A percentile compares a stretch with the other conserved stretches of the same genome.
These are phyloP conservation scores for Solanum pimpinellifolium DNA, from an alignment of 257 asterid species.

Conservation along the genomic window DNA sequence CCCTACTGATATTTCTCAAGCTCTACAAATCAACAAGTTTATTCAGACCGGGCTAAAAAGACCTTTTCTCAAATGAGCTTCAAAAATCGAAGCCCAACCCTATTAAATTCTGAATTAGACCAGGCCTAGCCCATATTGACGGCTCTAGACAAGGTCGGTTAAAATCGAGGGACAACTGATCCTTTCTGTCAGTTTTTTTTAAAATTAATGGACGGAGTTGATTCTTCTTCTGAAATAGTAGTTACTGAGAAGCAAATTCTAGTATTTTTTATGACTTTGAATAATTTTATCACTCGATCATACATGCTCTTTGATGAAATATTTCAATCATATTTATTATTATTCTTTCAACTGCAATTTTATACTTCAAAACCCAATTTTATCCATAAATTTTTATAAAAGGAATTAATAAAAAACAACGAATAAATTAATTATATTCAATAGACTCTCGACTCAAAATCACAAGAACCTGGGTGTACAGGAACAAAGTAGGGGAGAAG, in stretches of 20 bases:
- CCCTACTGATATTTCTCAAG: too few relatives aligned
- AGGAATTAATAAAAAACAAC: background rate
- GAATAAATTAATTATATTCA: too few relatives aligned
- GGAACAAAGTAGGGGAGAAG: constrained; percentile 58
- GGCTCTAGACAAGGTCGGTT: too few relatives aligned
- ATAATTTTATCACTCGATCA: background rate
- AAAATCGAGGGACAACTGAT: background rate
- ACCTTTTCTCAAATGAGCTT: too few relatives aligned
- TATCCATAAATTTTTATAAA: background rate
- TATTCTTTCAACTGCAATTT: background rate
- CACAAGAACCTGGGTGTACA: constrained; percentile 35
- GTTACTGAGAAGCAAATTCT: accelerated
- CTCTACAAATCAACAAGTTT: too few relatives aligned
- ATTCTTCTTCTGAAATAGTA: too few relatives aligned
- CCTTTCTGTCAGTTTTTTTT: accelerated
- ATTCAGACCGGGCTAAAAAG: too few relatives aligned
- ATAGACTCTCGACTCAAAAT: background rate
- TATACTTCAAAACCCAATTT: background rate
- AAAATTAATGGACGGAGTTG: accelerated
- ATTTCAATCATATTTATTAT: background rate
- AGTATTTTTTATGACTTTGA: background rate
- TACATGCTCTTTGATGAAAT: background rate
- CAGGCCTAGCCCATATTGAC: too few relatives aligned
- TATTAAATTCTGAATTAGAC: too few relatives aligned
- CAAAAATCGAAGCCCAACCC: too few relatives aligned